phyloP scores from a whole-genome alignment of 2,329 filamentous ascomycete genomes.

The Calycina herbarum region DNA sequence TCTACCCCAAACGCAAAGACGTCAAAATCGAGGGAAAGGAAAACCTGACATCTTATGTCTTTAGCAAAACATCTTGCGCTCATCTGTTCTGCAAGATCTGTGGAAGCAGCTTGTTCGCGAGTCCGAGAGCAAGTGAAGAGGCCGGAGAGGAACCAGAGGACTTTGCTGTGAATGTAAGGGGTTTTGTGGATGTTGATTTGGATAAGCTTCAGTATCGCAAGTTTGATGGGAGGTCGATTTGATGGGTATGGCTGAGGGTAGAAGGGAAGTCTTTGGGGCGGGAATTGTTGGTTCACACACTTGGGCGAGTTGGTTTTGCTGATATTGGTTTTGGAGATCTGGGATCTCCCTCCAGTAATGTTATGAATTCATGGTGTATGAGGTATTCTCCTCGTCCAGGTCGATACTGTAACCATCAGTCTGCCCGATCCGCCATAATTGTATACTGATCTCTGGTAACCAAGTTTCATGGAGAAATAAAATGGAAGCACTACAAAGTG shows the following conservation, averaged over 20 bases:
- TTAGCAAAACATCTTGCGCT: background rate
- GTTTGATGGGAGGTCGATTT: slow-evolving; percentile 8
- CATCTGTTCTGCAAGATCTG: slow-evolving; percentile 5
- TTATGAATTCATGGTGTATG: too few relatives aligned
- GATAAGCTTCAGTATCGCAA: slow-evolving; percentile 3
- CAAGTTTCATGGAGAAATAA: too few relatives aligned
- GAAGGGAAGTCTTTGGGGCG: background rate
- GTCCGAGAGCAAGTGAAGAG: background rate
- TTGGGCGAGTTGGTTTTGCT: too few relatives aligned
- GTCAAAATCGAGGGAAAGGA: background rate
- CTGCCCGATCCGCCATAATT: too few relatives aligned
- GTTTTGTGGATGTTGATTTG: slow-evolving; percentile 10
- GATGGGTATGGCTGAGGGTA: background rate
- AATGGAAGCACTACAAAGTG: background rate
- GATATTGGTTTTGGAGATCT: too few relatives aligned
- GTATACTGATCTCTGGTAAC: too few relatives aligned
- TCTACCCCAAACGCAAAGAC: slow-evolving; percentile 11
- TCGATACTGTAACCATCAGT: too few relatives aligned
- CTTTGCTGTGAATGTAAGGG: slow-evolving; percentile 10
- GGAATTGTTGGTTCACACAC: background rate
- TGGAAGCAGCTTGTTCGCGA: slow-evolving; percentile 7
- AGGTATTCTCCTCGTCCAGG: too few relatives aligned
- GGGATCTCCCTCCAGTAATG: too few relatives aligned
- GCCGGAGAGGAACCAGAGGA: slow-evolving; percentile 4
- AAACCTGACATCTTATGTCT: slow-evolving; percentile 2